Conservation (phyloP, 768 basidiomycete genomes). For the Gyrodon lividus region DNA sequence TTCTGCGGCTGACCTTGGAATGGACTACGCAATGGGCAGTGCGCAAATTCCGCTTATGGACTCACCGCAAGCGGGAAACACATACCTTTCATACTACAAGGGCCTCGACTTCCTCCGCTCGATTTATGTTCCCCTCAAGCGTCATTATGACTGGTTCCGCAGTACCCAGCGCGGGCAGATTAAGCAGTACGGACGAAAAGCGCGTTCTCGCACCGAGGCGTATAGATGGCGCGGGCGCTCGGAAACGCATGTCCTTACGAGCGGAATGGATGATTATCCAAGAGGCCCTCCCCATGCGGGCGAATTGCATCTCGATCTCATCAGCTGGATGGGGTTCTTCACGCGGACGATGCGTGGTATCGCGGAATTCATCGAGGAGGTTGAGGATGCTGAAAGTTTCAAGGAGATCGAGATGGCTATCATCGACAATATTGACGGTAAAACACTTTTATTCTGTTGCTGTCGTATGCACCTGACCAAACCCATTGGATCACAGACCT, state of each 20-base stretch:
- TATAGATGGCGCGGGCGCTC: conserved; percentile 95
- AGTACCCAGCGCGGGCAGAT: conserved; percentile 92
- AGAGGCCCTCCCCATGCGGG: conserved; percentile 86
- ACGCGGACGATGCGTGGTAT: conserved; percentile 90
- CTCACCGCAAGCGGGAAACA: conserved; percentile 38
- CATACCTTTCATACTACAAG: conserved; percentile 55
- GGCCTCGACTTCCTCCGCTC: conserved; percentile 69
- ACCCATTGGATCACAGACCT: conserved; percentile 53
- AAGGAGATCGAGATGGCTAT: conserved; percentile 77
- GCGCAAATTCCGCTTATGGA: conserved; percentile 50
- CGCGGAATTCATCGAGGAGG: conserved; percentile 80
- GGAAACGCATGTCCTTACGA: conserved; percentile 83
- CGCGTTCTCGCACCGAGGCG: conserved; percentile 84
- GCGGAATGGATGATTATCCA: conserved; percentile 97
- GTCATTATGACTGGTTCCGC: conserved; percentile 97
- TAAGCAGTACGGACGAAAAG: conserved; percentile 81
- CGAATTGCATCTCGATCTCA: conserved; percentile 90
- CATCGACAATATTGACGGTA: conserved; percentile 83
- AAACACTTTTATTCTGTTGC: neutral
- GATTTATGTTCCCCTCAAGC: conserved; percentile 80
- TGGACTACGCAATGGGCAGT: conserved; percentile 54
- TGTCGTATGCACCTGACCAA: neutral
- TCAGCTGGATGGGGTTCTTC: conserved; percentile 97
- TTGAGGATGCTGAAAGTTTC: conserved; percentile 80
- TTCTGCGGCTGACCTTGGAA: conserved; percentile 61